phyloP scores from a whole-genome alignment of 805 yeast genomes.

The Millerago galiae region DNA sequence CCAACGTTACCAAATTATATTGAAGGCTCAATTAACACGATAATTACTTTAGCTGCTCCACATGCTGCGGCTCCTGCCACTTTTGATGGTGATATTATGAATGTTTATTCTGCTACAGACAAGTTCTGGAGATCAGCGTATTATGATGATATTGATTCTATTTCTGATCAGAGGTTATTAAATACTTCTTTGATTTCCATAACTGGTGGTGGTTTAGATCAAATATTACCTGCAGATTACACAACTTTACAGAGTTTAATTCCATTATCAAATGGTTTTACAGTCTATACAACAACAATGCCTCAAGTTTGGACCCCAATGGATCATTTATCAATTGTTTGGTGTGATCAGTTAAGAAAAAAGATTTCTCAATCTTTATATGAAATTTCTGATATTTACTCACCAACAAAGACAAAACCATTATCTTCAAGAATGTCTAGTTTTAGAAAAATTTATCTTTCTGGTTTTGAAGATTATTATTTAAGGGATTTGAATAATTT shows the following conservation, averaged over 20 bases:
- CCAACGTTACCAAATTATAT: conserved; percentile 72
- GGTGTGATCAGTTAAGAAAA: conserved; percentile 87
- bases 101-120: conserved; percentile 67
- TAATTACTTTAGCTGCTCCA: conserved; percentile 83
- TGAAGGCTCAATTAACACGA: conserved; percentile 70
- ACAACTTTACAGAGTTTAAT: conserved; percentile 66
- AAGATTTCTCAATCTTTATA: conserved; percentile 53
- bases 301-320: conserved; percentile 92
- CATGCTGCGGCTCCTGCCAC: conserved; percentile 91
- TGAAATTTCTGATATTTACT: conserved; percentile 46
- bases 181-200: conserved; percentile 73
- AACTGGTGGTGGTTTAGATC: conserved; percentile 82
- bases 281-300: conserved; percentile 78
- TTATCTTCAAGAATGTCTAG: conserved; percentile 52
- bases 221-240: conserved; percentile 84
- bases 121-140: conserved; percentile 70
- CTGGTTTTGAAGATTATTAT: conserved; percentile 50
- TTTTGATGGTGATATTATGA: conserved; percentile 81
- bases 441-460: conserved; percentile 37
- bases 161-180: conserved; percentile 41
- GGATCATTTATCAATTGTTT: conserved; percentile 91
- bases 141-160: conserved; percentile 27
- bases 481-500: conserved; percentile 20
- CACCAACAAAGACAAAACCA: conserved; percentile 44
- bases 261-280: conserved; percentile 72